Percentiles rank a stretch among this genome's conserved stretches.
These are phyloP conservation scores for Sarocladiaceae sp. DNA, from an alignment of 2,329 filamentous ascomycete species.

Conservation along the genomic window DNA sequence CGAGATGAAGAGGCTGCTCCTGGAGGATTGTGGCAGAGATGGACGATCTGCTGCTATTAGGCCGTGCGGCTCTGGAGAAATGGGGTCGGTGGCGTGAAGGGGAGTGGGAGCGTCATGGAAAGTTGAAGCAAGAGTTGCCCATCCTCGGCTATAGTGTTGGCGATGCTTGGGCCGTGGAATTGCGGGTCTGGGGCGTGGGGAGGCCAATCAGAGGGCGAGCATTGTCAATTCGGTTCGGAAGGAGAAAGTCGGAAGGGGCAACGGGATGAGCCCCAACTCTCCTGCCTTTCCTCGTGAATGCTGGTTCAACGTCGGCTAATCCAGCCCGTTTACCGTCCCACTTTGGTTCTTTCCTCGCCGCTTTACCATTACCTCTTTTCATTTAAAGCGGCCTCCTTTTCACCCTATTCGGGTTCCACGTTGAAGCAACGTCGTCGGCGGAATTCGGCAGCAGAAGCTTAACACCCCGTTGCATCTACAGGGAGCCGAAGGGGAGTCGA, in stretches of 20 bases:
- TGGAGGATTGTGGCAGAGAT: not conserved
- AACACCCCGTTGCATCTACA: too few relatives aligned
- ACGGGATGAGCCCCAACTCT: not conserved
- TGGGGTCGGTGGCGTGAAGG: conserved; percentile 8
- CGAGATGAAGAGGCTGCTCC: not conserved
- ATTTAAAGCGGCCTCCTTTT: not conserved
- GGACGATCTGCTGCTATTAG: conserved; percentile 1
- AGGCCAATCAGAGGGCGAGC: conserved; percentile 3
- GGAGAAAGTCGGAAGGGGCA: conserved; percentile 9
- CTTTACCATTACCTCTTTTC: too few relatives aligned
- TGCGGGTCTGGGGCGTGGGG: not conserved
- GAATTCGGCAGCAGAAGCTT: too few relatives aligned
- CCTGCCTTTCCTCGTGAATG: conserved; percentile 2
- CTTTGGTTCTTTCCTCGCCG: too few relatives aligned
- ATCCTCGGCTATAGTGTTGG: conserved; percentile 8
- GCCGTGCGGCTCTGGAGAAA: conserved; percentile 6
- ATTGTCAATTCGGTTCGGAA: conserved; percentile 9
- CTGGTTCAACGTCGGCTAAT: conserved; percentile 3
- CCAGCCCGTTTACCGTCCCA: too few relatives aligned
- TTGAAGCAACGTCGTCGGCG: not conserved
- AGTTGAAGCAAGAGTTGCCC: conserved; percentile 7
- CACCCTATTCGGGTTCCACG: not conserved
- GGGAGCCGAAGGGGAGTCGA: too few relatives aligned
- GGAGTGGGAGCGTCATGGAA: conserved; percentile 8
- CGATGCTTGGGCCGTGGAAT: conserved; percentile 6